Evolutionary conservation across 441 rosid species (phyloP).

Genomic region (Iberis amara): DNA sequence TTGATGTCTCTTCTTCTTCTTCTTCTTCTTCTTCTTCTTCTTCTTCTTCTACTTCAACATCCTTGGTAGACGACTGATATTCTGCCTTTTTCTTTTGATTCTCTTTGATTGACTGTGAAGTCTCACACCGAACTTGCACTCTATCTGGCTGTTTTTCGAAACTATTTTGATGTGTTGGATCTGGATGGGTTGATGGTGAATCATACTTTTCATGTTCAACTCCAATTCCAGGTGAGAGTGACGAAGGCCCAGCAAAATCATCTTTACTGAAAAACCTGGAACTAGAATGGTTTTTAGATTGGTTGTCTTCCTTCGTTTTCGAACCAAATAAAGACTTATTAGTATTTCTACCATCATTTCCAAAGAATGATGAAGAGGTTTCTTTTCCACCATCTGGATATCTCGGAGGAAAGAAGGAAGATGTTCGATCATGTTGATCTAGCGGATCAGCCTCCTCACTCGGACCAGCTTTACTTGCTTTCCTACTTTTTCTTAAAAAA

Average conservation of each 20-base stretch:
- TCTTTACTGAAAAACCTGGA: slow-evolving; percentile 19
- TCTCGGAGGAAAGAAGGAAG: slow-evolving; percentile 8
- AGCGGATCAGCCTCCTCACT: slow-evolving; percentile 38
- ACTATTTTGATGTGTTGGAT: slow-evolving; percentile 22
- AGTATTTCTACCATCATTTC: slow-evolving; percentile 22
- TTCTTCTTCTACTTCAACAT: not conserved
- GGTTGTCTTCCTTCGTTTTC: slow-evolving; percentile 17
- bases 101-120: not conserved
- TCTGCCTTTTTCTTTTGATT: not conserved
- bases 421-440: slow-evolving; percentile 23
- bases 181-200: slow-evolving; percentile 22
- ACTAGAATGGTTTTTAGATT: slow-evolving; percentile 13
- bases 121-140: slow-evolving; percentile 22
- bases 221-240: slow-evolving; percentile 24
- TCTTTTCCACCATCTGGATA: slow-evolving; percentile 10
- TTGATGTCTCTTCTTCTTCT: slow-evolving; percentile 7
- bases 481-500: slow-evolving; percentile 36
- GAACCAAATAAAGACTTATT: slow-evolving; percentile 23
- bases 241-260: slow-evolving; percentile 20
- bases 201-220: slow-evolving; percentile 25
- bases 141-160: slow-evolving; percentile 12
- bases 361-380: slow-evolving; percentile 19
- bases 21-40: slow-evolving; percentile 9
- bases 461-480: slow-evolving; percentile 28
- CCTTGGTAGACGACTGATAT: not conserved